These are phyloP conservation scores for Chalciporus piperatoides DNA, from an alignment of 1,284 basidiomycete genomes.

Conservation along the genomic window DNA sequence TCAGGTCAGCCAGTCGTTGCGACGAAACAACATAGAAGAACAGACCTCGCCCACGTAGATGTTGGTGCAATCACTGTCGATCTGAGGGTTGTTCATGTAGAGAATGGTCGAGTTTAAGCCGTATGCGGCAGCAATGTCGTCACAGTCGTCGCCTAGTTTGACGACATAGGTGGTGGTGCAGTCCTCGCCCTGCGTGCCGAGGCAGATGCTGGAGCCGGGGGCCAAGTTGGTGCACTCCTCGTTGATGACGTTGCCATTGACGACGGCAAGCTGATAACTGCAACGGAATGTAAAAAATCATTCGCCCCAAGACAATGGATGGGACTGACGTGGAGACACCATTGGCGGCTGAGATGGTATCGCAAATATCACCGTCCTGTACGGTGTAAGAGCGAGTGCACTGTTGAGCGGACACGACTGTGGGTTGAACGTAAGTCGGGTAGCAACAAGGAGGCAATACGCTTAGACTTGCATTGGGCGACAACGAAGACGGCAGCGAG, in stretches of 20 bases:
- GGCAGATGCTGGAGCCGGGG: conserved; percentile 46
- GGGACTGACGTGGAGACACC: conserved; percentile 60
- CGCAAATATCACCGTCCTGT: conserved; percentile 59
- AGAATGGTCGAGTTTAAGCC: conserved; percentile 52
- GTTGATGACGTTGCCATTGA: conserved; percentile 53
- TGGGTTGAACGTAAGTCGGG: conserved; percentile 5
- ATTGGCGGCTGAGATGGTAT: conserved; percentile 61
- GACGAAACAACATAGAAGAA: neutral
- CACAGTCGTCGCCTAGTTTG: conserved; percentile 48
- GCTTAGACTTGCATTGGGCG: conserved; percentile 39
- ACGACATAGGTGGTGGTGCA: conserved; percentile 51
- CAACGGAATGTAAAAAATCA: neutral
- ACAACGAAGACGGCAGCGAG: conserved; percentile 43
- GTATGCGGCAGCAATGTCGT: conserved; percentile 35
- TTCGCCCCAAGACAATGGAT: neutral
- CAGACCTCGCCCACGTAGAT: conserved; percentile 64
- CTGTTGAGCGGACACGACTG: conserved; percentile 42
- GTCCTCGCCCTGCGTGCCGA: conserved; percentile 47
- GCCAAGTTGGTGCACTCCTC: conserved; percentile 53
- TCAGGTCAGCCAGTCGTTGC: neutral
- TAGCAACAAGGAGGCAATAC: conserved; percentile 2
- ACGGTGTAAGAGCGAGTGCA: conserved; percentile 64
- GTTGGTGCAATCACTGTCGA: conserved; percentile 54
- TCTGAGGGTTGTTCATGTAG: conserved; percentile 64
- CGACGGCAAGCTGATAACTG: conserved; percentile 67